Evolutionary conservation across 1,139 yeast genomes (phyloP).

Genomic region (Candida sojae): DNA sequence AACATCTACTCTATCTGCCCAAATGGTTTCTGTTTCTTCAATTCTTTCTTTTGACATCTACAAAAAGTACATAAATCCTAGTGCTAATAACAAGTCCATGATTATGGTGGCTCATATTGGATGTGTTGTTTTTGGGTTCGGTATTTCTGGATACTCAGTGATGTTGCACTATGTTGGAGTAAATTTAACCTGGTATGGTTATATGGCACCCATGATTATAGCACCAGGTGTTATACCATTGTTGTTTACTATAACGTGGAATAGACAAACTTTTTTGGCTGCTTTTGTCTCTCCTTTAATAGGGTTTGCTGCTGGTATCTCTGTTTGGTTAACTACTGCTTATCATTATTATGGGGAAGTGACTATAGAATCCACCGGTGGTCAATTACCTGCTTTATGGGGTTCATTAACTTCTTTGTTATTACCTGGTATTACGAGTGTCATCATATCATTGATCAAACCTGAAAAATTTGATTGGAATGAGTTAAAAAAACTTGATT

Average conservation of each 20-base stretch:
- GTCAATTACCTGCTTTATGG: slow-evolving; percentile 33
- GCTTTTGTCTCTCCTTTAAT: slow-evolving; percentile 27
- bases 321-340: slow-evolving; percentile 28
- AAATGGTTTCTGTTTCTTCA: slow-evolving; percentile 32
- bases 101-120: slow-evolving; percentile 29
- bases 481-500: slow-evolving; percentile 22
- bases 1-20: slow-evolving; percentile 34
- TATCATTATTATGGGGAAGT: slow-evolving; percentile 25
- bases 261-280: slow-evolving; percentile 29
- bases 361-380: slow-evolving; percentile 24
- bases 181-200: slow-evolving; percentile 36
- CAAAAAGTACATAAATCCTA: slow-evolving; percentile 27
- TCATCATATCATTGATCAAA: slow-evolving; percentile 26
- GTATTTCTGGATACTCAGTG: slow-evolving; percentile 29
- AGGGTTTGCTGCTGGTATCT: slow-evolving; percentile 24
- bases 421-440: slow-evolving; percentile 29
- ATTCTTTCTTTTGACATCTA: slow-evolving; percentile 33
- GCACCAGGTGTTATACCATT: slow-evolving; percentile 39
- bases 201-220: slow-evolving; percentile 34
- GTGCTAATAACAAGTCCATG: slow-evolving; percentile 27
- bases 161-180: slow-evolving; percentile 35
- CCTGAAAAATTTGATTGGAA: slow-evolving; percentile 36
- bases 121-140: slow-evolving; percentile 29
- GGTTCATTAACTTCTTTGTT: slow-evolving; percentile 34
- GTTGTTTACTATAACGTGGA: slow-evolving; percentile 34